A percentile compares a stretch with the other conserved stretches of the same genome.
phyloP scores from a whole-genome alignment of 768 basidiomycete species.

The Mrakia hoshinonis region DNA sequence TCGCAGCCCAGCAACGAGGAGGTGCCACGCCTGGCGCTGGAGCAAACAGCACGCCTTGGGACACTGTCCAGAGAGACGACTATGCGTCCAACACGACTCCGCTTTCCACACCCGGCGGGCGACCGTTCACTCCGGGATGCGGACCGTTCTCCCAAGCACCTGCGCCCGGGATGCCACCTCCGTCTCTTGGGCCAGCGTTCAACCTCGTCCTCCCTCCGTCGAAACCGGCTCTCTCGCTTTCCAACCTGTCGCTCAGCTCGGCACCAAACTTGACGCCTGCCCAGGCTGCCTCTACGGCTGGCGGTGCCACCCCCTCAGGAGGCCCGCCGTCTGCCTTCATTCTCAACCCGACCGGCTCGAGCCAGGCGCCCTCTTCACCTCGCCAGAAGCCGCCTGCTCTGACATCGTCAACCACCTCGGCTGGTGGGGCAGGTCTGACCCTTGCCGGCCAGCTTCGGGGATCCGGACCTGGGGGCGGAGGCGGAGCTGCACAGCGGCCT shows the following conservation, averaged over 20 bases:
- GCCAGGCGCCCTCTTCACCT: neutral
- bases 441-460: neutral
- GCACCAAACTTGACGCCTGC: neutral
- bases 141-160: neutral
- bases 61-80: neutral
- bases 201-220: slow-evolving; percentile 17
- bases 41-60: slow-evolving; percentile 3
- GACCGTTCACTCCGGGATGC: neutral
- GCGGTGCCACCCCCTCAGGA: neutral
- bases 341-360: neutral
- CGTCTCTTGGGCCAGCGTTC: neutral
- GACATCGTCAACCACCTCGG: neutral
- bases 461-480: neutral
- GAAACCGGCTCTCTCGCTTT: neutral
- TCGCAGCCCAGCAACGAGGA: neutral
- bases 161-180: neutral
- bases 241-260: slow-evolving; percentile 1
- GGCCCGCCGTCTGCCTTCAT: neutral
- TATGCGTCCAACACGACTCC: neutral
- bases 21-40: neutral
- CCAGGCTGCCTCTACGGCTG: neutral
- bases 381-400: neutral
- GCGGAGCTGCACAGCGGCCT: neutral
- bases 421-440: neutral
- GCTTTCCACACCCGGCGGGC: neutral